Conservation (phyloP, 179 eudicot genomes). For the Spergularia azorica region DNA sequence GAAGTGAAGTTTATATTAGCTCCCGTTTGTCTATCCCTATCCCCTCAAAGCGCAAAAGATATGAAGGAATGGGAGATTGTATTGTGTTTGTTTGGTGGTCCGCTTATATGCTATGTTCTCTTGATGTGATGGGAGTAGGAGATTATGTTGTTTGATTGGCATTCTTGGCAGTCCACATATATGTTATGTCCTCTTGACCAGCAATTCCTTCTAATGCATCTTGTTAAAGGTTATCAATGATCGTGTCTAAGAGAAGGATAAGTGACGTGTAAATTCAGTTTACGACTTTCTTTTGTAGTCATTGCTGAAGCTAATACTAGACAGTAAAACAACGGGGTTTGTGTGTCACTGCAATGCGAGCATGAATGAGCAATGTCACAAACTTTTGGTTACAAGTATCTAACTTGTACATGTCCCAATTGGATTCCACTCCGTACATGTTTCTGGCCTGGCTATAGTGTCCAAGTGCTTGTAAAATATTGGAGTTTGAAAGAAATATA, state of each 20-base stretch:
- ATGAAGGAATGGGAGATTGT: too few relatives aligned
- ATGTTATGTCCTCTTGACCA: too few relatives aligned
- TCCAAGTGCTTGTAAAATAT: background rate
- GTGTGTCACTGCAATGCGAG: background rate
- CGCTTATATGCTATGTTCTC: too few relatives aligned
- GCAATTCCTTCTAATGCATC: too few relatives aligned
- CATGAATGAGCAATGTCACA: background rate
- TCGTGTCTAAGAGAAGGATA: background rate
- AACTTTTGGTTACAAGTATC: background rate
- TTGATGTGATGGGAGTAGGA: too few relatives aligned
- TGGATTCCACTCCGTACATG: background rate
- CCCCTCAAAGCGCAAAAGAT: too few relatives aligned
- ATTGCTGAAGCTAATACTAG: background rate
- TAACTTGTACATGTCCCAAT: background rate
- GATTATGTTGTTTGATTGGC: too few relatives aligned
- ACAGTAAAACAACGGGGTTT: background rate
- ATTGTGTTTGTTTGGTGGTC: too few relatives aligned
- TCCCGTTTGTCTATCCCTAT: too few relatives aligned
- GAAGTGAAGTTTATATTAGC: too few relatives aligned
- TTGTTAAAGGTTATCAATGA: too few relatives aligned
- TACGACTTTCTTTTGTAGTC: background rate
- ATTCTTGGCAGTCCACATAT: too few relatives aligned
- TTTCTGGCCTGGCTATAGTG: background rate
- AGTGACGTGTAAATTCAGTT: background rate
- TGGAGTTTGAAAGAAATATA: background rate